Base-by-base conservation (phyloP, 768 basidiomycete species). In the Royoungia palumana region DNA sequence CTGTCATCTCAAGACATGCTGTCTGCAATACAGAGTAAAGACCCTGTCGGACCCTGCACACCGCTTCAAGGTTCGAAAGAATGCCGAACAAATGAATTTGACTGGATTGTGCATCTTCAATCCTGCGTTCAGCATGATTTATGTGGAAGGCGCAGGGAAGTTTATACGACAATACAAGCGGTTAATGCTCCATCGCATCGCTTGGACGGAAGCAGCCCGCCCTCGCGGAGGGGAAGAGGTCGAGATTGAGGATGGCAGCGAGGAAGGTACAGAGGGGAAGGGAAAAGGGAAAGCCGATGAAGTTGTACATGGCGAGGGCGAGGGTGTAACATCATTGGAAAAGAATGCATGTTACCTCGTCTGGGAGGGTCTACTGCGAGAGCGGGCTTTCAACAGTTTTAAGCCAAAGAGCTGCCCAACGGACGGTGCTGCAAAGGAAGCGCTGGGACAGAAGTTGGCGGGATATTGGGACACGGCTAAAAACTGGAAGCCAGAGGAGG, bases 401-500 rank as follows among this genome's bases (percentile, higher is more conserved):
- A 88, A 83, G 63, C 85, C 87, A 28, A 85, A 80, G 72, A 82
- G 77, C 46, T 90, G 88, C 57, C 89, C 88, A 25, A 89, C 88
- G 0, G 96, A 99, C 65, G 70, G 78, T 20, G 76, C 83, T 32
- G 95, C 92, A 12, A 89, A 89, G 69, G 94, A 96, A 57, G 75
- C 81, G 42, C 75, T 98, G 22, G 94, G 94, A 2, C 77, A 81
- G 50, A 92, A 84, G 75, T 66, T 93, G 68, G 84, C 85, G 41
- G 89, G 91, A 0, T 89, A 93, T 65, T 98, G 94, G 94, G 95
- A 97, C 66, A 80, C 89, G 68, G 84, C 92, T 24, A 96, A 94
- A 81, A 87, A 89, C 60, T 91, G 85, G 81, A 88, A 81, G 65
- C 78, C 82, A 5, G 85, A 88, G 66, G 89, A 92, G 46, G 87